Evolutionary conservation across 179 eudicot species (phyloP).

Genomic region (Silene vulgaris): DNA sequence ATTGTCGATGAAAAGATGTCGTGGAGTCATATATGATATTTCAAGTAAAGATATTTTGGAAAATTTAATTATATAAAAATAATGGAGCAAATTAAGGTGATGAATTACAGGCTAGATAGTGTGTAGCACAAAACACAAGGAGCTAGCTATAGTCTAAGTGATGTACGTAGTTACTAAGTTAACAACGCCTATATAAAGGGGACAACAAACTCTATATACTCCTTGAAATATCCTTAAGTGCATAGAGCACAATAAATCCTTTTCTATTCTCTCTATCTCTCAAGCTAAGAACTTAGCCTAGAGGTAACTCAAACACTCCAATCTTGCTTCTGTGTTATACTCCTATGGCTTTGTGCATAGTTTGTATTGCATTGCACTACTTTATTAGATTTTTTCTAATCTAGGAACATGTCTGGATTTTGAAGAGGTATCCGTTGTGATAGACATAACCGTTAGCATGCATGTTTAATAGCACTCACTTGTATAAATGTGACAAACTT

Average conservation of each 20-base stretch:
- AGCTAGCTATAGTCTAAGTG: constrained; percentile 8
- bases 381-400: too few species aligned
- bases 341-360: too few species aligned
- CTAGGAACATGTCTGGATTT: too few species aligned
- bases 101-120: not conserved
- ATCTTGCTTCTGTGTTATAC: not conserved
- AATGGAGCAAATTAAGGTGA: constrained; percentile 12
- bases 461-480: too few species aligned
- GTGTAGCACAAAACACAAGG: constrained; percentile 17
- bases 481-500: too few species aligned
- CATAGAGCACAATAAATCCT: not conserved
- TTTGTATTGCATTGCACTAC: too few species aligned
- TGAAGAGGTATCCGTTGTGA: too few species aligned
- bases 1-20: not conserved
- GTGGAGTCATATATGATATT: not conserved
- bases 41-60: not conserved
- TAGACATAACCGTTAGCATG: too few species aligned
- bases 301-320: not conserved
- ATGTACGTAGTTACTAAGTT: not conserved
- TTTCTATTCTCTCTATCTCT: not conserved
- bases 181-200: constrained; percentile 6
- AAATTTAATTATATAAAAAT: not conserved
- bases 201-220: not conserved
- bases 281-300: not conserved
- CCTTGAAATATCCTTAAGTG: not conserved